phyloP scores from a whole-genome alignment of 139 green algal species.

The Chlorella ohadii region DNA sequence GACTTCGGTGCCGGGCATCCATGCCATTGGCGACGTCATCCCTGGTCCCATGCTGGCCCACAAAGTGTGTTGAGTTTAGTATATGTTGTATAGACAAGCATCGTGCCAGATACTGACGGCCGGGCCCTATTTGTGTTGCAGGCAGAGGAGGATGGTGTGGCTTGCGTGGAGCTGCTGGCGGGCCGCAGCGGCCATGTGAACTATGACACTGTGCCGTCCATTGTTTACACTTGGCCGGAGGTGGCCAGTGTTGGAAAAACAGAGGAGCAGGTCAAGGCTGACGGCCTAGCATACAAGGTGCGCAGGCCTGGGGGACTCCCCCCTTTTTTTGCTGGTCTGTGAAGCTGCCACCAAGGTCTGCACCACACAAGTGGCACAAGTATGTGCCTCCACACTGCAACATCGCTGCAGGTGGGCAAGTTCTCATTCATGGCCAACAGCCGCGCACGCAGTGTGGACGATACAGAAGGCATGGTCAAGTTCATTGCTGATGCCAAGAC shows the following conservation, averaged over 20 bases:
- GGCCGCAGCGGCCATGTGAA: constrained; percentile 96
- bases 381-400: too few relatives aligned
- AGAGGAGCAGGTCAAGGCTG: constrained; percentile 84
- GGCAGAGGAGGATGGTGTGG: constrained; percentile 99
- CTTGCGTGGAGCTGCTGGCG: constrained; percentile 92
- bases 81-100: not conserved
- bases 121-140: too few relatives aligned
- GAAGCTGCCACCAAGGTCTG: too few relatives aligned
- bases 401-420: constrained; percentile 77
- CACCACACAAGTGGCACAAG: too few relatives aligned
- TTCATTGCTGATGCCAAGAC: constrained; percentile 71
- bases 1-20: constrained; percentile 68
- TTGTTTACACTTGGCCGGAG: constrained; percentile 98
- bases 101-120: too few relatives aligned
- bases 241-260: constrained; percentile 87
- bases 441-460: constrained; percentile 88
- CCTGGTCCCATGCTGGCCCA: constrained; percentile 97
- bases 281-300: constrained; percentile 79
- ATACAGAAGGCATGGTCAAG: constrained; percentile 96
- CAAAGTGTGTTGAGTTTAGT: constrained; percentile 66
- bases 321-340: not conserved
- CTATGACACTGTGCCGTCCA: constrained; percentile 96
- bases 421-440: constrained; percentile 98
- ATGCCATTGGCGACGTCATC: constrained; percentile 96
- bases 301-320: too few relatives aligned